A percentile compares a stretch with the other conserved stretches of the same genome.
These are phyloP conservation scores for Sclerotinia sclerotiorum DNA, from an alignment of 2,329 filamentous ascomycete species.

Conservation along the genomic window DNA sequence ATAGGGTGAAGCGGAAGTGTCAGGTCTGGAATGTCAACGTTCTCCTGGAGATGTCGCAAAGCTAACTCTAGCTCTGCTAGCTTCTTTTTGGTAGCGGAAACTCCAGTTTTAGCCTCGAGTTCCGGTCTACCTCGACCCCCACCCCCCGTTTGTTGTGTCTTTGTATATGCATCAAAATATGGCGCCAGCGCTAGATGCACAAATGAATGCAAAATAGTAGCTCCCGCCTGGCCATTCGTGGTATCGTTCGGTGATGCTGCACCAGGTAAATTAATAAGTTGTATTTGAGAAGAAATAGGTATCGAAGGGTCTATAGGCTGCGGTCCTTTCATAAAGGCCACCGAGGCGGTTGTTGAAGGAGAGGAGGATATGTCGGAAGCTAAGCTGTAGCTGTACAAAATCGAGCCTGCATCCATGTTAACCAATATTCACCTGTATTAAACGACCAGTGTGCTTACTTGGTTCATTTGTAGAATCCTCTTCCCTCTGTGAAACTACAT, in stretches of 20 bases:
- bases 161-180: conserved; percentile 96
- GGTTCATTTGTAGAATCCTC: conserved; percentile 39
- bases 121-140: conserved; percentile 73
- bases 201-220: conserved; percentile 77
- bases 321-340: conserved; percentile 87
- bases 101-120: conserved; percentile 87
- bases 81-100: conserved; percentile 96
- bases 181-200: conserved; percentile 89
- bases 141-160: conserved; percentile 67
- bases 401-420: conserved; percentile 43
- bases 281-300: conserved; percentile 83
- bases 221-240: conserved; percentile 66
- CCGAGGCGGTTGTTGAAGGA: conserved; percentile 76
- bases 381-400: conserved; percentile 72
- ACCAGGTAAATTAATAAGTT: conserved; percentile 88
- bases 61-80: conserved; percentile 92
- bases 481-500: conserved; percentile 52
- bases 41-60: conserved; percentile 89
- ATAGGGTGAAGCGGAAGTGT: conserved; percentile 84
- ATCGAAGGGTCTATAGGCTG: conserved; percentile 80
- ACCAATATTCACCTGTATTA: conserved; percentile 35
- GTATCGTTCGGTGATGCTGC: conserved; percentile 65
- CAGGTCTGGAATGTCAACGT: conserved; percentile 94
- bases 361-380: conserved; percentile 79
- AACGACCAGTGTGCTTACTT: conserved; percentile 41